Base-by-base conservation (phyloP, 108 stramenopile genomes). In the Chaetoceros tenuissimus region DNA sequence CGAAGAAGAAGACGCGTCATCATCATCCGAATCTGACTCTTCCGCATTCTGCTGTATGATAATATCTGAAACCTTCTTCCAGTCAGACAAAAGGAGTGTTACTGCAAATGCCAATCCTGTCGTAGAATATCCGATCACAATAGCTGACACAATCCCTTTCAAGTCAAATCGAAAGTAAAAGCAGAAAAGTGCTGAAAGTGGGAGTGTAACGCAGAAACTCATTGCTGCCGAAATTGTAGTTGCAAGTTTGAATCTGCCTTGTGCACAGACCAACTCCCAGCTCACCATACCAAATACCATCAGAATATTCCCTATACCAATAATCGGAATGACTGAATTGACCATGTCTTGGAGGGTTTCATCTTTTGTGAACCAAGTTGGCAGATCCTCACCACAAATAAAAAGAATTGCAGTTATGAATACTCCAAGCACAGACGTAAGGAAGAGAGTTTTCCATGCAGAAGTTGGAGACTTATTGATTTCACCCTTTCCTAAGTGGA, bases 221-320 rank as follows among this genome's bases (percentile, higher is more conserved):
- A 63, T 59, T 2, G 78, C 20, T 22, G 76, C 59, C 28, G 67
- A 63, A 23, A 63, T 20, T 1, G 75, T 81, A 1, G 83, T 79
- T 0, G n/a, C n/a, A n/a, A n/a, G n/a, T n/a, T 74, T 64, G 45
- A 73, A 72, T 29, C 83, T 67, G 2, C 79, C 79, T 64, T 85
- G 83, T 0, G 80, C 79, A 53, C 78, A 79, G 31, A 85, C 40
- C 13, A 81, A 48, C 23, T 52, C 47, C 83, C 83, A 85, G 3
- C 53, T 50, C 29, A 70, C 66, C 59, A 68, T 79, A 8, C 79
- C 79, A 55, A 65, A 57, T 2, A 59, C 51, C 80, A 81, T 79
- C 3, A 57, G 45, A 16, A 85, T 59, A 40, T 75, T 74, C 1
- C 78, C 69, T n/a, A 85, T 47, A 22, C 74, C 80, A 24, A 80